Evolutionary conservation across 768 basidiomycete genomes (phyloP), one percentile per base, ranked within the genome.

Genomic region (Lactarius deliciosus): DNA sequence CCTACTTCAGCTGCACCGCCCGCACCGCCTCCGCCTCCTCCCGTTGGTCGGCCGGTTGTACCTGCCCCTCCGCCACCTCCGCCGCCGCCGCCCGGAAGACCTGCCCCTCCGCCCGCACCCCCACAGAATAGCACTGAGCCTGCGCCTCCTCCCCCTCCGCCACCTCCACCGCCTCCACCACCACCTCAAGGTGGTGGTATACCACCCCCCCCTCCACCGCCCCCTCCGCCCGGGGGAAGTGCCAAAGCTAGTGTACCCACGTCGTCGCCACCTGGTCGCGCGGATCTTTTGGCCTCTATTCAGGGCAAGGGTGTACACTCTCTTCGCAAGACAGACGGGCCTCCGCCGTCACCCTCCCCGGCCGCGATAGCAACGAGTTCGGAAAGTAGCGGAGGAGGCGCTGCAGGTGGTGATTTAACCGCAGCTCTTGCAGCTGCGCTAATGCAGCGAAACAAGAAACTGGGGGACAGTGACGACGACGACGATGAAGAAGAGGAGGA

Each of bases 361-460:
- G 70, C 72, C 13, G 61, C 81, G 18, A 10, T 72, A 79, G 3
- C 75, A 76, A 15, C 79, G 78, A 45, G 68, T 61, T 7, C 74
- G 65, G 7, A 80, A 43, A 68, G 77, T 2, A 75, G 76, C 34
- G 73, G 78, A 28, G 74, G 77, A 15, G 74, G 79, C 1, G 77
- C 73, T 16, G 86, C 80, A 15, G 92, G 89, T 13, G 89, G 83
- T 0, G 89, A 95, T 77, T 75, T 96, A 66, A 94, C 94, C 0
- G 82, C 86, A 5, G 92, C 93, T 9, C 79, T 97, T 56, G 95
- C 94, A 6, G 90, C 86, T 58, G 94, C 94, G 1, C 76, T 98
- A 68, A 78, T 88, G 71, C 86, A 89, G 74, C 79, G 95, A 71
- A 96, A 92, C 74, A 93, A 91, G 79, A 89, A 91, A 73, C 78